Base-by-base conservation (phyloP, 352 stramenopile genomes). In the Blastocystis sp. region DNA sequence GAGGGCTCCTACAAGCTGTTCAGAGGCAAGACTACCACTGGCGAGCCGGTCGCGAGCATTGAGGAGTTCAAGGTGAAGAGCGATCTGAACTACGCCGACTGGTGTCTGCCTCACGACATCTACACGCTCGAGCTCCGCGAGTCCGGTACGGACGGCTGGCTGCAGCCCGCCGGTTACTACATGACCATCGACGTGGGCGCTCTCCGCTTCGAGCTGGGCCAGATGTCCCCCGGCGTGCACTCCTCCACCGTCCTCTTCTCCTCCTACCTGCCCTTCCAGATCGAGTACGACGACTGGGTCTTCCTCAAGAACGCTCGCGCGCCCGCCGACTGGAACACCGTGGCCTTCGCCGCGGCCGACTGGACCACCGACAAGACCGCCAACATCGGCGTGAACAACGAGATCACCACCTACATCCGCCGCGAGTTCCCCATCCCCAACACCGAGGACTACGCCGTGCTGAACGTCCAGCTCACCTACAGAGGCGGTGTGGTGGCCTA, bases 71-170 rank as follows among this genome's bases (percentile, higher is more conserved):
- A 43, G 23, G 17, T 77, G 21, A 7, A 53, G 5, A n/a, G 60
- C 52, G 1, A 53, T 4, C 21, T 77, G 17, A n/a, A 77, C 52
- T 74, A 74, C 48, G 66, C 23, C 21, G 64, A 81, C 48, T 87
- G 69, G 52, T 87, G 77, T 60, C n/a, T 77, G 38, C 41, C 65
- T 43, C 34, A 62, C 23, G 77, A n/a, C 19, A 77, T 87, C 21
- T 87, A 78, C 56, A 87, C 14, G 23, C 60, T 74, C 1, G 65
- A 74, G 34, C 43, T 43, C 34, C 43, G 65, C 23, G 34, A 45
- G 65, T 21, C 38, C 2, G 23, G 43, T 76, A 43, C 62, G 2
- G 77, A 87, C 41, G 77, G 77, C 19, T 87, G 77, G 77, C 10
- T 9, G 7, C 21, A 41, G 34, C 71, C 71, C 19, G 41, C 77